Evolutionary conservation across 345 rosid genomes (phyloP).

Genomic region (Rhizophora mangle): DNA sequence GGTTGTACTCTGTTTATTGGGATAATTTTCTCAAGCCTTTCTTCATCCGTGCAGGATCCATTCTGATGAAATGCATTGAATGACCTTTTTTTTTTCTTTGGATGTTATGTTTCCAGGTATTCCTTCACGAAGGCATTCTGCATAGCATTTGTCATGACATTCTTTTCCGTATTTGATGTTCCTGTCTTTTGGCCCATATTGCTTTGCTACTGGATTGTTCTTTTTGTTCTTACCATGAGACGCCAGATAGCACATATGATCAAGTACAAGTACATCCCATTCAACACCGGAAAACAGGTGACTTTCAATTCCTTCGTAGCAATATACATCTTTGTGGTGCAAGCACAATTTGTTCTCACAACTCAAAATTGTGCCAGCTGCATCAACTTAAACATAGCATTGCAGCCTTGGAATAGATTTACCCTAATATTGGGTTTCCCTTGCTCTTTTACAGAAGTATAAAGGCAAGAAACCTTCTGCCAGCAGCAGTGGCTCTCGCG

Average conservation of each 20-base stretch:
- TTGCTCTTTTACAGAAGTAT: constrained; percentile 36
- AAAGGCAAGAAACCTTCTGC: constrained; percentile 53
- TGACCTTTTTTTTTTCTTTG: constrained; percentile 4
- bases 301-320: constrained; percentile 2
- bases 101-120: constrained; percentile 50
- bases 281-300: constrained; percentile 76
- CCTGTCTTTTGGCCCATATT: constrained; percentile 91
- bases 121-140: constrained; percentile 69
- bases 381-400: neutral
- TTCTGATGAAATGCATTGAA: neutral
- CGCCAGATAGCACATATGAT: constrained; percentile 83
- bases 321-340: neutral
- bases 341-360: neutral
- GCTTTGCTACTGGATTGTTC: constrained; percentile 72
- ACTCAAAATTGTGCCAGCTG: neutral
- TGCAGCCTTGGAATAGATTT: neutral
- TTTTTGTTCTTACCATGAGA: constrained; percentile 73
- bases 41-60: neutral
- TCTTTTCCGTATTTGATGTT: constrained; percentile 74
- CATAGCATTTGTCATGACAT: constrained; percentile 75
- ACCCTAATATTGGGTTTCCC: neutral
- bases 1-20: neutral
- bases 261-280: constrained; percentile 75
- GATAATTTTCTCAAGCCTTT: neutral
- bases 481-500: constrained; percentile 53